A percentile compares a stretch with the other conserved stretches of the same genome.
phyloP scores from a whole-genome alignment of 495 filamentous ascomycete species.

The Podospora didyma region DNA sequence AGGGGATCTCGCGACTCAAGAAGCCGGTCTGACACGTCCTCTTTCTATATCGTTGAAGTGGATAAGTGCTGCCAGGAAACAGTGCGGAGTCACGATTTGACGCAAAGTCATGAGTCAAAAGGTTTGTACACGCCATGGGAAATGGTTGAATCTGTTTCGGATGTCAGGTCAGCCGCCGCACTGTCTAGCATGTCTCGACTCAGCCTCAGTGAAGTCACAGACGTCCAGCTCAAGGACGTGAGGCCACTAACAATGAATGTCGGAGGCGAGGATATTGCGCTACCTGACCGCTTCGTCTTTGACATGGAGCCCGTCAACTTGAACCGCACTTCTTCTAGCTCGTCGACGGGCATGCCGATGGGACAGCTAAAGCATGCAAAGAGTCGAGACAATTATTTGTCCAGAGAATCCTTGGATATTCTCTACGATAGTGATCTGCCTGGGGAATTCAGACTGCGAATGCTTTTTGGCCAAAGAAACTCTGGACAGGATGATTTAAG shows the following conservation, averaged over 20 bases:
- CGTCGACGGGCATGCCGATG: not conserved
- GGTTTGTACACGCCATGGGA: constrained; percentile 17
- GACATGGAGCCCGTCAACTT: constrained; percentile 13
- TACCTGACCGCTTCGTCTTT: constrained; percentile 23
- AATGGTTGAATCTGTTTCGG: constrained; percentile 17
- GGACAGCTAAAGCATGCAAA: constrained; percentile 14
- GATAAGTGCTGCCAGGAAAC: constrained; percentile 2
- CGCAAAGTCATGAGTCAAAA: constrained; percentile 6
- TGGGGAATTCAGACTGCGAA: constrained; percentile 2
- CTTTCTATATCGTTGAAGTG: constrained; percentile 5
- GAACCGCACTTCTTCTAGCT: not conserved
- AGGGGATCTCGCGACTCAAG: constrained; percentile 2
- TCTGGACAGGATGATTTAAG: not conserved
- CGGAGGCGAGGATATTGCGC: constrained; percentile 17
- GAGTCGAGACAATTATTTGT: not conserved
- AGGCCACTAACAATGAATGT: constrained; percentile 19
- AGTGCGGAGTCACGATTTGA: not conserved
- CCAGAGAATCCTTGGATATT: constrained; percentile 1
- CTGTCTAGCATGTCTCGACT: not conserved
- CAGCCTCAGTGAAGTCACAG: constrained; percentile 3
- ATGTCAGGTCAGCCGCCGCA: not conserved
- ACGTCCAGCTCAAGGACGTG: constrained; percentile 15
- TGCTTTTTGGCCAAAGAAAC: not conserved
- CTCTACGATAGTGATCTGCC: not conserved
- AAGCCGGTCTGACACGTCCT: constrained; percentile 3